Base-by-base conservation (phyloP, 116 monocot genomes). In the Iris pallida region DNA sequence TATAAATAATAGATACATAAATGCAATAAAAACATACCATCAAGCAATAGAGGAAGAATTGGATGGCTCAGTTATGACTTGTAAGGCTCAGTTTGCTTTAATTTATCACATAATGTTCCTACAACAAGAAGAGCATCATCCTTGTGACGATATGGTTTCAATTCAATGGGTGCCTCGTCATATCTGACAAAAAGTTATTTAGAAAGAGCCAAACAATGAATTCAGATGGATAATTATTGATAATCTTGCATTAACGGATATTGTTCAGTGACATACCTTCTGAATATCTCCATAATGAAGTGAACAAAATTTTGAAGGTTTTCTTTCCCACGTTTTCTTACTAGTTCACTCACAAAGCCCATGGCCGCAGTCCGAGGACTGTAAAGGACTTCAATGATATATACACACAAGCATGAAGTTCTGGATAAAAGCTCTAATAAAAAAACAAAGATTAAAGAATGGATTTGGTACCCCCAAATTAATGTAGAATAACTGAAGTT, bases 91-190 rank as follows among this genome's bases (percentile, higher is more conserved):
- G 88, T 84, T 81, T 93, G 88, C 82, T 90, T 99, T 55, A 99
- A 59, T 68, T 90, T 99, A 79, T 99, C 99, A 79, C 99, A 93
- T 66, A 99, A 78, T 47, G 90, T 63, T 69, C 99, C 99, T 79
- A 99, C 88, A 20, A 90, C 99, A 73, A 99, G 93, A 73, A 99
- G 90, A 76, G 99, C 99, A 64, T 93, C 99, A 86, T 99, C 93
- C 70, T 99, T 99, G 54, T 99, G 88, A 16, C 90, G 89, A 74
- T 84, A 99, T 55, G 93, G 81, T 76, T 93, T 99, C 61, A 75
- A 60, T 16, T 90, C 99, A 41, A 63, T 14, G 40, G 86, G 59
- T 78, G 88, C 72, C 71, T 93, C 93, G 76, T n/a, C n/a, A n/a
- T n/a, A n/a, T n/a, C n/a, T n/a, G n/a, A n/a, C n/a, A n/a, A n/a